Base-by-base conservation (phyloP, 192 early-diverging fungal genomes). In the Linnemannia zychae region DNA sequence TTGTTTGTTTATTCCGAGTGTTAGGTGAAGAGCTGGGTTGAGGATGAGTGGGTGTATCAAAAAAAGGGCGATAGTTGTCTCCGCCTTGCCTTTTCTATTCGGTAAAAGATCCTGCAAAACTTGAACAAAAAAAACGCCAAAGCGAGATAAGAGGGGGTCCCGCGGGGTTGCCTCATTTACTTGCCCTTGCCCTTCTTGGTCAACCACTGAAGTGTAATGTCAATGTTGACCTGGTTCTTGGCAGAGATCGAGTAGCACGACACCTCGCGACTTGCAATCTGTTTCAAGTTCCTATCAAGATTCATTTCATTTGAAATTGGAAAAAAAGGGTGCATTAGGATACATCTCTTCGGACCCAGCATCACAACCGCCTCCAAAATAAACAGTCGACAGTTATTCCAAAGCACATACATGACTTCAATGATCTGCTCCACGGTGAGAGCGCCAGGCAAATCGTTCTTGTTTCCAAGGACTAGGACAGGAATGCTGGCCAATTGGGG, bases 231-330 rank as follows among this genome's bases (percentile, higher is more conserved):
- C 81, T 96, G 93, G 83, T 99, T 99, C 89, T 99, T 99, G 33
- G 98, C 97, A 31, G 98, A 99, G 77, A 99, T 98, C 24, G 97
- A 98, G 88, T 99, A 99, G 89, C 97, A 99, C 11, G 97, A 95
- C 38, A 99, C 98, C 86, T 99, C 99, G 31, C 99, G 92, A 79
- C 94, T 94, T 34, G 94, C 94, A 80, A 99, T 98, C n/a, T 92
- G 90, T 87, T 96, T 95, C 78, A 99, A 90, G 69, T 95, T 94
- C 78, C 95, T 96, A 74, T 68, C 72, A 28, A n/a, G n/a, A n/a
- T n/a, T 68, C 7, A 28, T 71, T 38, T 24, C n/a, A n/a, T 57
- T 57, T 13, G 24, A 2, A 28, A 28, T 13, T 12, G 0, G 28
- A 31, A 11, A 0, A 31, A 28, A 60, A 31, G 11, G 57, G 24